Percentiles rank a stretch among this genome's conserved stretches.
Evolutionary conservation across 2,329 filamentous ascomycete species (phyloP).

Genomic region (Lojkania enalia): DNA sequence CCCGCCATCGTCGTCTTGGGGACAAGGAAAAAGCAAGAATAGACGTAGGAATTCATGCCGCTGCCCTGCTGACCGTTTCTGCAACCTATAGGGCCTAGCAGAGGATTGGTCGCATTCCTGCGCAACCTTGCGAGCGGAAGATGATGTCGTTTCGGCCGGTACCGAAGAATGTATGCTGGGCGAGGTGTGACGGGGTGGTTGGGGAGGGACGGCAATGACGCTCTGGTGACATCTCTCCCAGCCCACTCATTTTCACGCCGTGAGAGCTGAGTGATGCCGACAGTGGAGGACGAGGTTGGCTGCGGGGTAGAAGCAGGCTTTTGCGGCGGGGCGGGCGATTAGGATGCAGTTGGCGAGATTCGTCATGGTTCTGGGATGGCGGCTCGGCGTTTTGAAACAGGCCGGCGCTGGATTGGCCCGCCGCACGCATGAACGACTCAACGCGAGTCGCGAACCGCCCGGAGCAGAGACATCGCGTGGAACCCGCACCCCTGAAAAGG

Average conservation of each 20-base stretch:
- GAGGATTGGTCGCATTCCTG: conserved; percentile 18
- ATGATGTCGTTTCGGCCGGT: conserved; percentile 13
- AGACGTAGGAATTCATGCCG: conserved; percentile 10
- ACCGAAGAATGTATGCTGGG: conserved; percentile 19
- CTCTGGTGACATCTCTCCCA: conserved; percentile 5
- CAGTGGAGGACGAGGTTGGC: background rate
- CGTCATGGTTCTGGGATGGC: conserved; percentile 16
- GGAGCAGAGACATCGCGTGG: conserved; percentile 17
- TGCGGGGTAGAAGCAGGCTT: conserved; percentile 11
- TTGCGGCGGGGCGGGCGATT: background rate
- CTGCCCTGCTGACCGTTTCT: conserved; percentile 24
- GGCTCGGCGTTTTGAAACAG: conserved; percentile 22
- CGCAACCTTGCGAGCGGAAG: background rate
- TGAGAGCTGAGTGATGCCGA: background rate
- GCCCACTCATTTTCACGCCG: background rate
- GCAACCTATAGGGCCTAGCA: conserved; percentile 21
- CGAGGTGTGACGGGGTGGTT: conserved; percentile 10
- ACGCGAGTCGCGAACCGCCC: conserved; percentile 19
- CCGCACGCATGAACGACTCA: conserved; percentile 23
- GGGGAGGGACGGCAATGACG: conserved; percentile 6
- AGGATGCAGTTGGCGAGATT: background rate
- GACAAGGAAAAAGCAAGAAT: conserved; percentile 11
- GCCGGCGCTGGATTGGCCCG: conserved; percentile 19
- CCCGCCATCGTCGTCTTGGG: conserved; percentile 1
- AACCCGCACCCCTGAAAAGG: conserved; percentile 17